A percentile compares a stretch with the other conserved stretches of the same genome.
phyloP scores from a whole-genome alignment of 495 filamentous ascomycete species.

The Hypoxylon perforatum region DNA sequence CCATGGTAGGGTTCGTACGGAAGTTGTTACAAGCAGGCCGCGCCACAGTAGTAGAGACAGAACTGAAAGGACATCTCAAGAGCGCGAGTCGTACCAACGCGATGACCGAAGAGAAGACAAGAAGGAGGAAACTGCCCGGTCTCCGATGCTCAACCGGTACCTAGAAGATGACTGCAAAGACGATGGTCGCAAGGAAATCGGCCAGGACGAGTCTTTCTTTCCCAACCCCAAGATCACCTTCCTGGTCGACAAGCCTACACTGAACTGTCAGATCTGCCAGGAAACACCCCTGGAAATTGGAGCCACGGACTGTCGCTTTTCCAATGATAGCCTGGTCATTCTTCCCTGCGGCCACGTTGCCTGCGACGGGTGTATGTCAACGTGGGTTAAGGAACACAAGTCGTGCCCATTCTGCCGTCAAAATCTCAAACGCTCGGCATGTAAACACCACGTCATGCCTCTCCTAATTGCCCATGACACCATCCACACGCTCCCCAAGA shows the following conservation, averaged over 20 bases:
- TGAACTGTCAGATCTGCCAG: conserved; percentile 39
- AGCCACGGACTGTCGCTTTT: background rate
- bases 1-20: too few relatives aligned
- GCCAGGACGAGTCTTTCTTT: conserved; percentile 25
- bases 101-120: too few relatives aligned
- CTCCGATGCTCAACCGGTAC: background rate
- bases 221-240: conserved; percentile 39
- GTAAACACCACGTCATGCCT: conserved; percentile 25
- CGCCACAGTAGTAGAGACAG: too few relatives aligned
- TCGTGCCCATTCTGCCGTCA: conserved; percentile 39
- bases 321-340: conserved; percentile 2
- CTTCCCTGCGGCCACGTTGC: conserved; percentile 39
- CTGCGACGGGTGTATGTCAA: conserved; percentile 23
- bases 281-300: conserved; percentile 17
- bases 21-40: too few relatives aligned
- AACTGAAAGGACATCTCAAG: too few relatives aligned
- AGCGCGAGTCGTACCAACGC: too few relatives aligned
- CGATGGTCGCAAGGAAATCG: background rate
- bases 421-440: conserved; percentile 8
- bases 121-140: too few relatives aligned
- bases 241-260: conserved; percentile 33
- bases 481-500: conserved; percentile 29
- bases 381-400: background rate
- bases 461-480: conserved; percentile 19
- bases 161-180: background rate